Evolutionary conservation across 805 yeast species (phyloP), one percentile per base, ranked within the genome.

Genomic region (Torulaspora microellipsoides): DNA sequence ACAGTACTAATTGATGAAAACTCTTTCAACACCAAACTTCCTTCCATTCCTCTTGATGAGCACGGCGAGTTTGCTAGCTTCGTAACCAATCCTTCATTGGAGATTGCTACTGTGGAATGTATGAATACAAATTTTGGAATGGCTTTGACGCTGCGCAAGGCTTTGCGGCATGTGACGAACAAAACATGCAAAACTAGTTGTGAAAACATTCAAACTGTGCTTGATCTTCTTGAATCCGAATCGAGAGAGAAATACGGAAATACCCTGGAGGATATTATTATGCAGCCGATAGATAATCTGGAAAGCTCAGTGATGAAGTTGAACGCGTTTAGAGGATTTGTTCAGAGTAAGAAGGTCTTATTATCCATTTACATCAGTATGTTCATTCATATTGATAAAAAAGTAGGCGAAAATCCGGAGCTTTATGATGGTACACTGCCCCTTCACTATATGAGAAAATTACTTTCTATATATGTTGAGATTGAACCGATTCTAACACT

Each of bases 11-110:
- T 73, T 13, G 55, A 59, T 42, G 57, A 60, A 1, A 66, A 66
- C 9, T 65, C 65, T 36, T 80, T 64, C 53, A 85, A 80, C 55
- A 78, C 85, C 0, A 59, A 66, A 48, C 46, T 72, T 1, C 86
- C 87, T 0, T 65, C 51, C 20, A 64, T 66, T 38, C 38, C 45
- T 12, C 54, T 60, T 11, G 64, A 66, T 12, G 52, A 50, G 12
- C 46, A 38, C 11, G 58, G 53, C 1, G 69, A 68, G 4, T 54
- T 44, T 3, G 61, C 64, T 30, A 67, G 70, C 11, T 73, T 71
- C 43, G 55, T 65, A 27, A 46, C 42, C 0, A 70, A 78, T 48
- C 48, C 57, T 11, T 64, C 55, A 0, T 46, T 79, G 30, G 83
- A 79, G 48, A 63, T 62, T 27, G 62, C 64, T 36, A 66, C 71